Evolutionary conservation across 345 rosid genomes (phyloP).

Genomic region (Eucalyptus cloeziana): DNA sequence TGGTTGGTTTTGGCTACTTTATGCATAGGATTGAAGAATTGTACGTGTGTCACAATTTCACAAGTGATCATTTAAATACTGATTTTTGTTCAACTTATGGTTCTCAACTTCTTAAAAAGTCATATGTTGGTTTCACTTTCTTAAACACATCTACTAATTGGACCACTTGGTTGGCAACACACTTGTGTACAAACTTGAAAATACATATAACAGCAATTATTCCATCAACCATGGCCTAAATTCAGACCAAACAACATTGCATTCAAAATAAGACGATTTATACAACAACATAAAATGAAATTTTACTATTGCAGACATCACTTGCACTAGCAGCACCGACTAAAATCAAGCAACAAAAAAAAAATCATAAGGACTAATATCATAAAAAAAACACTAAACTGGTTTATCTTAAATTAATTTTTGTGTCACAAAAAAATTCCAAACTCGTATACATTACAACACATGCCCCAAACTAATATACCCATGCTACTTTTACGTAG

Average conservation of each 20-base stretch:
- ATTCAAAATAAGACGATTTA: not conserved
- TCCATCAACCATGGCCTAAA: not conserved
- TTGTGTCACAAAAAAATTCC: not conserved
- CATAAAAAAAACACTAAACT: no score
- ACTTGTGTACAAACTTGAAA: not conserved
- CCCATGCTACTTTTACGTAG: no score
- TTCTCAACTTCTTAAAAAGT: not conserved
- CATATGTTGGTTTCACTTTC: not conserved
- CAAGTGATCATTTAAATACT: not conserved
- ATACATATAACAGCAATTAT: not conserved
- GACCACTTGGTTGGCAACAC: not conserved
- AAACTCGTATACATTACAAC: no score
- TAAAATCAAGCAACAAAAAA: not conserved
- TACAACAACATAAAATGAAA: not conserved
- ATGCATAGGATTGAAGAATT: not conserved
- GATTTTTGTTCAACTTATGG: not conserved
- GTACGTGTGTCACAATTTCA: not conserved
- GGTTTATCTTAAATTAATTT: no score
- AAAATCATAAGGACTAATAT: no score
- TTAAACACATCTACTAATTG: not conserved
- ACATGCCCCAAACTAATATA: no score
- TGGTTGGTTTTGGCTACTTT: not conserved
- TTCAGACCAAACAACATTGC: not conserved
- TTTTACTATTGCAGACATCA: not conserved
- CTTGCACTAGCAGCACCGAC: not conserved